Conservation (phyloP, 768 basidiomycete genomes). For the Arthromyces matolae region DNA sequence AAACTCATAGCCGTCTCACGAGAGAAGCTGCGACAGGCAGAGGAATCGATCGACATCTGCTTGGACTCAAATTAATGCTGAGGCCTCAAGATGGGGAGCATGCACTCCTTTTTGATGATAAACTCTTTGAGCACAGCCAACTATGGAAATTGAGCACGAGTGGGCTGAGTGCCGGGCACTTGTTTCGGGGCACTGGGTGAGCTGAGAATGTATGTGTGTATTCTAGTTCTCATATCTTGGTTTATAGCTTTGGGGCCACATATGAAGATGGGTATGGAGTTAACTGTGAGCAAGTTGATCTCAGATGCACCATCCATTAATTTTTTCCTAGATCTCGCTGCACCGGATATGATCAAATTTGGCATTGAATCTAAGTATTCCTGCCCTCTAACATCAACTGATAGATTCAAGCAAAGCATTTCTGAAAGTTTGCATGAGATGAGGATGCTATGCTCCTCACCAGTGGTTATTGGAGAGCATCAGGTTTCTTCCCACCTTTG, state of each 20-base stretch:
- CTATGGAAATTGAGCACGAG: conserved; percentile 90
- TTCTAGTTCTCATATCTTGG: background rate
- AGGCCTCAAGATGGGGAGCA: conserved; percentile 49
- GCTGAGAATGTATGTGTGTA: conserved; percentile 13
- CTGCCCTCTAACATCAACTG: conserved; percentile 65
- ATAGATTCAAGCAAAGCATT: conserved; percentile 59
- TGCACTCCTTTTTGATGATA: conserved; percentile 71
- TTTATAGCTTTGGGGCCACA: conserved; percentile 69
- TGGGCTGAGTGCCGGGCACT: conserved; percentile 78
- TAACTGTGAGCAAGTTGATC: conserved; percentile 61
- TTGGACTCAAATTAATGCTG: conserved; percentile 73
- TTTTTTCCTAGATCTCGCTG: conserved; percentile 67
- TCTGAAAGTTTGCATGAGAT: conserved; percentile 66
- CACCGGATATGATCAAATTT: conserved; percentile 77
- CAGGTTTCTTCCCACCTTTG: conserved; percentile 30
- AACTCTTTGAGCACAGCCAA: conserved; percentile 67
- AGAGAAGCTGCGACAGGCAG: conserved; percentile 76
- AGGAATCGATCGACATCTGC: conserved; percentile 89
- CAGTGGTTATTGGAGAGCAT: conserved; percentile 19
- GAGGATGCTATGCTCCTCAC: conserved; percentile 45
- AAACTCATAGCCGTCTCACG: conserved; percentile 67
- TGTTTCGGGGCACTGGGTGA: conserved; percentile 86
- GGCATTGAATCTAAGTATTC: conserved; percentile 90
- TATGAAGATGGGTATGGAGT: conserved; percentile 91
- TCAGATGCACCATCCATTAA: background rate